phyloP scores from a whole-genome alignment of 768 basidiomycete genomes.

The Phaeotremella skinneri region DNA sequence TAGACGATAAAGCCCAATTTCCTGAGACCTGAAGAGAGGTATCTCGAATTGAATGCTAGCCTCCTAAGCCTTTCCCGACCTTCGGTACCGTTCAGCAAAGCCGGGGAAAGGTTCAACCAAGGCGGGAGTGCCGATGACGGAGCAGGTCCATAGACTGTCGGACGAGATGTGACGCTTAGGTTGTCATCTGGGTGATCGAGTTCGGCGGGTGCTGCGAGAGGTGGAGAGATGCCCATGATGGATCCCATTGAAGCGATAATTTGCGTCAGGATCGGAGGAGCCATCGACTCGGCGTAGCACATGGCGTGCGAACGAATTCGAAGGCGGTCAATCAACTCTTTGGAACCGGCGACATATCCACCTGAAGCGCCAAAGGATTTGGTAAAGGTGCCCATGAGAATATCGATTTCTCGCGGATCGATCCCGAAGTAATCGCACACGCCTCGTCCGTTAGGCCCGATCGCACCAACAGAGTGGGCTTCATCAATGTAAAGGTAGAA shows the following conservation, averaged over 20 bases:
- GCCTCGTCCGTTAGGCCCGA: constrained; percentile 91
- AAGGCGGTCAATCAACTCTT: constrained; percentile 73
- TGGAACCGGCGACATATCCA: constrained; percentile 87
- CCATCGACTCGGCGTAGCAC: constrained; percentile 83
- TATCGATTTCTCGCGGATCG: constrained; percentile 74
- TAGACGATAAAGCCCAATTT: constrained; percentile 97
- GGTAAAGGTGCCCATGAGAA: constrained; percentile 99
- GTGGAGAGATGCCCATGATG: constrained; percentile 75
- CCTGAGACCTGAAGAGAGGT: constrained; percentile 77
- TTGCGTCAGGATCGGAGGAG: constrained; percentile 87
- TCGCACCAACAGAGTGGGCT: constrained; percentile 93
- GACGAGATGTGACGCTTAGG: constrained; percentile 46
- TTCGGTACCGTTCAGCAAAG: constrained; percentile 76
- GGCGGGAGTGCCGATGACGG: constrained; percentile 64
- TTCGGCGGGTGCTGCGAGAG: constrained; percentile 54
- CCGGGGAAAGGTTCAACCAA: constrained; percentile 74
- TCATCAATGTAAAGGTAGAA: constrained; percentile 96
- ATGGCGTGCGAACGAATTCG: constrained; percentile 78
- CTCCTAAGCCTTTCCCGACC: constrained; percentile 77
- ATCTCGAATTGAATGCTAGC: constrained; percentile 91
- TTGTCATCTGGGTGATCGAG: constrained; percentile 52
- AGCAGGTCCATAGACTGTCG: constrained; percentile 60
- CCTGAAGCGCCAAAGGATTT: constrained; percentile 62
- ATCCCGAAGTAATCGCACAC: constrained; percentile 91
- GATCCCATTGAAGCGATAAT: constrained; percentile 88